Evolutionary conservation across 139 green algal genomes (phyloP).

Genomic region (Closterium sp.): DNA sequence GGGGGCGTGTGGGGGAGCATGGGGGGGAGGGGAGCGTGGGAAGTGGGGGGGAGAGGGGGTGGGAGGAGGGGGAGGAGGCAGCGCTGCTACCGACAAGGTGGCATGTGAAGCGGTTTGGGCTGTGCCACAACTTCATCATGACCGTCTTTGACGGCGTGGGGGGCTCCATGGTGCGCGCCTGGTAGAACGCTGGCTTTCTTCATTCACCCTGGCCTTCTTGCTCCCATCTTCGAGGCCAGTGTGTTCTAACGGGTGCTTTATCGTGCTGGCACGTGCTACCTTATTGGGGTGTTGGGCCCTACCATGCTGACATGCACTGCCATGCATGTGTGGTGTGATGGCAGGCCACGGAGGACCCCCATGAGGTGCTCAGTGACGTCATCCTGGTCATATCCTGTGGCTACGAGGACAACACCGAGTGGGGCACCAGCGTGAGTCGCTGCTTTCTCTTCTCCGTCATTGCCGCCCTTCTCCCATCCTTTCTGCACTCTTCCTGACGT

Average conservation of each 20-base stretch:
- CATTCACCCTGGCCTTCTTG: too few species aligned
- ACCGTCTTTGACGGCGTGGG: conserved; percentile 1
- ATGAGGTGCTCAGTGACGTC: conserved; percentile 32
- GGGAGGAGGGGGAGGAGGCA: conserved; percentile 2
- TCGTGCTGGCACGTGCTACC: not conserved
- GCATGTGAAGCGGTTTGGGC: conserved; percentile 22
- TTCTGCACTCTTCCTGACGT: too few species aligned
- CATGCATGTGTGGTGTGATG: too few species aligned
- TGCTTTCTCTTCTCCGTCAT: not conserved
- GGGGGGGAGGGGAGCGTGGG: not conserved
- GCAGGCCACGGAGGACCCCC: not conserved
- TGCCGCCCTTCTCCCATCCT: too few species aligned
- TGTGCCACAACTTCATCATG: conserved; percentile 37
- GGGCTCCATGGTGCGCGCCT: not conserved
- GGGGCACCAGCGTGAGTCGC: conserved; percentile 23
- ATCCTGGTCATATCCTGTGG: conserved; percentile 35
- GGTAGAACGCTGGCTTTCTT: not conserved
- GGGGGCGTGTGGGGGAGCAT: not conserved
- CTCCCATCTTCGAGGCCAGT: not conserved
- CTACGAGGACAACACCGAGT: conserved; percentile 43
- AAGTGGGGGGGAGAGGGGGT: not conserved
- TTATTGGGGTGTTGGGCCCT: too few species aligned
- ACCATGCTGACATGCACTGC: too few species aligned
- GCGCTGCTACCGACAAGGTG: conserved; percentile 4
- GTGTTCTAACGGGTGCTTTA: not conserved